Base-by-base conservation (phyloP, 2,329 filamentous ascomycete species). In the Calonectria hawksworthii region DNA sequence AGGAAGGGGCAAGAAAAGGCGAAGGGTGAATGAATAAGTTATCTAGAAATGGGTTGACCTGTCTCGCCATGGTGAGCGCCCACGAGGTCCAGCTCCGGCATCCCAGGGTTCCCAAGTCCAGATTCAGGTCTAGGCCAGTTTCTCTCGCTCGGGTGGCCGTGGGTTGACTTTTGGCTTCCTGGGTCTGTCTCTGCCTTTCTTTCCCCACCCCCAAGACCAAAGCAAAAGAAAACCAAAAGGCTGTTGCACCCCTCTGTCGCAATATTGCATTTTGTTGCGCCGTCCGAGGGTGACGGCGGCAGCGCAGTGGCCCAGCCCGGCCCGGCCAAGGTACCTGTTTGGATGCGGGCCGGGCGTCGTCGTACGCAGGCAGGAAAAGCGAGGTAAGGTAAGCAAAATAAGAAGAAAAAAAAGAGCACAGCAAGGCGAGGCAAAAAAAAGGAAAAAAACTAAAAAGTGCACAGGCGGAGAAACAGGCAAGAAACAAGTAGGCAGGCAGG, bases 251-350 rank as follows among this genome's bases (percentile, higher is more conserved):
- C 64, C 51, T 41, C 61, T 41, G 65, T 50, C 65, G 54, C 65
- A 44, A 64, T 61, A 28, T 64, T 61, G 34, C 65, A 73, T 61
- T 41, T 38, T 61, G 61, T 65, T 47, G 61, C 61, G 56, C 28
- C 56, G 47, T 59, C 70, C 56, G 50, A 47, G 66, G 71, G 66
- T 56, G 38, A 32, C 61, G 38, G 36, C 36, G 26, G 71, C 32
- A 65, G 71, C 52, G 59, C 71, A 64, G 47, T 68, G 65, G 47
- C 65, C 65, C 68, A 23, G 52, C n/a, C 66, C 38, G 50, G 59
- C 38, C 61, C 61, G 61, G 61, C 10, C 65, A 26, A 65, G 26
- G 26, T 47, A 65, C 36, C 28, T 65, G 28, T 65, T 65, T 65
- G 38, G 38, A 44, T 44, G 61, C 61, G 61, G 38, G 38, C 61